Evolutionary conservation across 78 protist genomes (phyloP).

Genomic region (Bodo saltans): DNA sequence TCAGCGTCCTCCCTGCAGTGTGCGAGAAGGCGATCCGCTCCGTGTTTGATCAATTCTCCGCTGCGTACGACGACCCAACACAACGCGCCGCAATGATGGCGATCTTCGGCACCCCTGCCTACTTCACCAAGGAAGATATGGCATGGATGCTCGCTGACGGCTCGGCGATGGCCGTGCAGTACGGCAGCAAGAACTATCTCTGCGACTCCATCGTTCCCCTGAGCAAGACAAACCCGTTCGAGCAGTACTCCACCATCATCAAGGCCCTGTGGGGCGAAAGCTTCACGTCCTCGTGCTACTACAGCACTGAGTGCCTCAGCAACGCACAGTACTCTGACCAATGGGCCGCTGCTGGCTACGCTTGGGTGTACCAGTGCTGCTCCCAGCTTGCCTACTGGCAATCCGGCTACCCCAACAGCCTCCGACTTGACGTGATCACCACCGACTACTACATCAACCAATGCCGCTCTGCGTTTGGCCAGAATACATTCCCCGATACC

Average conservation of each 20-base stretch:
- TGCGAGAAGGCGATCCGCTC: background rate
- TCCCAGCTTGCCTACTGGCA: background rate
- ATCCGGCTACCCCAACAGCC: background rate
- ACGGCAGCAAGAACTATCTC: background rate
- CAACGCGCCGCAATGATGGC: background rate
- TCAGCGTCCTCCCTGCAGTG: background rate
- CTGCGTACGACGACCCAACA: background rate
- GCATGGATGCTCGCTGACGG: conserved; percentile 1
- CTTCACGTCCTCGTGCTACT: background rate
- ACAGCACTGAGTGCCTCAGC: background rate
- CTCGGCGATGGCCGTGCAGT: conserved; percentile 1
- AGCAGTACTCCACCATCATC: background rate
- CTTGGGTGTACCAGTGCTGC: background rate
- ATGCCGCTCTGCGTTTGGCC: conserved; percentile 7
- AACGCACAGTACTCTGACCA: background rate
- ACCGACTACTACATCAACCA: conserved; percentile 8
- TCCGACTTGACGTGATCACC: background rate
- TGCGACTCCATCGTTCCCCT: background rate
- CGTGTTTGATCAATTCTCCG: background rate
- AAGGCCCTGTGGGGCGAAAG: background rate
- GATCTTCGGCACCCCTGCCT: background rate
- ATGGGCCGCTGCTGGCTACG: background rate
- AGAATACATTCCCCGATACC: background rate
- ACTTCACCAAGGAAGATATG: background rate
- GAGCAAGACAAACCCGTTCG: background rate